Evolutionary conservation across 345 rosid genomes (phyloP), one percentile per base, ranked within the genome.

Genomic region (Brassica cretica): DNA sequence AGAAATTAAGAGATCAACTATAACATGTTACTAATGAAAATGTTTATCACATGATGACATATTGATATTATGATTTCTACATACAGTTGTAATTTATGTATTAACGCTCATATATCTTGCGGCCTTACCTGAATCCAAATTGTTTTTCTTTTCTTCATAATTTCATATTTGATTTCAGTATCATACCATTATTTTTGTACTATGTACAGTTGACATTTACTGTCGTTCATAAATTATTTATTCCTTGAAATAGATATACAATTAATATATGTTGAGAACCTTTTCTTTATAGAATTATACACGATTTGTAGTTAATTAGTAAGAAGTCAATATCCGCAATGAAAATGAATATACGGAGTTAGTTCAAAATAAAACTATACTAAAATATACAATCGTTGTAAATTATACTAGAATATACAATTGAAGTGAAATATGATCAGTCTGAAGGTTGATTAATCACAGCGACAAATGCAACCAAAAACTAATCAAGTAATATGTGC

Each of bases 11-110:
- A 37, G 41, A 56, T 37, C 44, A 75, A 25, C 58, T 33, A 33
- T 35, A 39, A 67, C 46, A 67, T 30, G 78, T 59, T 27, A 67
- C 21, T 11, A 19, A 56, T 67, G 67, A 67, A 65, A 11, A 41
- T 66, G 56, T 58, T 15, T 39, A 11, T 21, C 32, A 41, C 49
- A 64, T 39, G 66, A 66, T 35, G 19, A 15, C 67, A 58, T 32
- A 32, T 32, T 32, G 35, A 32, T 32, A 32, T 32, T 32, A 32
- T 32, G 35, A 32, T 32, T 32, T 32, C 35, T 32, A 32, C 35
- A 32, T 35, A 35, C 39, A 32, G 35, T 32, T 32, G 35, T 32
- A 32, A 32, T 32, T 32, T 35, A 35, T 7, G 39, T 35, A 35
- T 35, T 32, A 32, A 35, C 39, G 9, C 39, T 7, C 39, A 35